Evolutionary conservation across 106 monocot genomes (phyloP).

Genomic region (Dioscorea dumetorum): DNA sequence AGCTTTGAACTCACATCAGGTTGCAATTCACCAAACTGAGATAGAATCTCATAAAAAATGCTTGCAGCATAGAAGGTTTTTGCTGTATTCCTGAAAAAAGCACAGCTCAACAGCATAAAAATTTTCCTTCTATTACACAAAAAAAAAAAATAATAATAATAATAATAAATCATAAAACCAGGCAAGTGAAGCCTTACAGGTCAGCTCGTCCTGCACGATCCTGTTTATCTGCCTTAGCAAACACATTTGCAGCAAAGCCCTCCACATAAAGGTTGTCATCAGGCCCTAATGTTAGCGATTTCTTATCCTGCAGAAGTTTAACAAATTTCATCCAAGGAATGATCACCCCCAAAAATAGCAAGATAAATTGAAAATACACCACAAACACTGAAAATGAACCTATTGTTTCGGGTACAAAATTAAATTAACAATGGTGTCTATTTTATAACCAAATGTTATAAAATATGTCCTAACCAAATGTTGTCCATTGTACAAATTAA

Average conservation of each 20-base stretch:
- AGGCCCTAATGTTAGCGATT: slow-evolving; percentile 57
- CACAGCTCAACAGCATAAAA: neutral
- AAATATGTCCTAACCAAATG: too few relatives aligned
- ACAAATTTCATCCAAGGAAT: neutral
- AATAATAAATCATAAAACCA: slow-evolving; percentile 1
- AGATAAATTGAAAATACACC: too few relatives aligned
- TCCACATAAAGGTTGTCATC: slow-evolving; percentile 86
- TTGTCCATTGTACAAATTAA: too few relatives aligned
- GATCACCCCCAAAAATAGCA: too few relatives aligned
- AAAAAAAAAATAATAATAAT: too few relatives aligned
- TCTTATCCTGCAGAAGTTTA: slow-evolving; percentile 64
- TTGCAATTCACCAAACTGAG: slow-evolving; percentile 81
- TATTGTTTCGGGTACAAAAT: too few relatives aligned
- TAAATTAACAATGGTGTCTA: too few relatives aligned
- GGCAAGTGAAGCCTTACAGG: slow-evolving; percentile 32
- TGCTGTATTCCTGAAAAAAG: slow-evolving; percentile 74
- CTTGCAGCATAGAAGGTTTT: slow-evolving; percentile 96
- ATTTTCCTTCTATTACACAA: neutral
- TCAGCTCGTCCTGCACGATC: slow-evolving; percentile 90
- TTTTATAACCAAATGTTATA: too few relatives aligned
- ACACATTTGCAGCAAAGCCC: slow-evolving; percentile 95
- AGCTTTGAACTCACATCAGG: slow-evolving; percentile 65
- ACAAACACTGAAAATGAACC: too few relatives aligned
- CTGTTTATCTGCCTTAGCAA: slow-evolving; percentile 95
- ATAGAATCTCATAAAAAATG: slow-evolving; percentile 88